These are phyloP conservation scores for Hansenula sp. DNA, from an alignment of 1,139 yeast genomes.

Conservation along the genomic window DNA sequence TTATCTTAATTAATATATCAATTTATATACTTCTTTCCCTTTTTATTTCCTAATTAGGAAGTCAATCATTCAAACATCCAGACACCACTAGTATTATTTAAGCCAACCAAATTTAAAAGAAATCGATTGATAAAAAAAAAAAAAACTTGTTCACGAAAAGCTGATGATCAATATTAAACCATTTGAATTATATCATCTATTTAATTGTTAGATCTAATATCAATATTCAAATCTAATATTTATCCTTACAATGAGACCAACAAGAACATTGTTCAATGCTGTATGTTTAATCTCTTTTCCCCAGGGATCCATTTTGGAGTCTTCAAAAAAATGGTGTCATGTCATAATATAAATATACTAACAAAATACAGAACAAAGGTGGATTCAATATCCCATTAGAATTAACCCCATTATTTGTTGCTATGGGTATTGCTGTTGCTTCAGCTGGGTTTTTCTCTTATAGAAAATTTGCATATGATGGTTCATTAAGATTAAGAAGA, in stretches of 20 bases:
- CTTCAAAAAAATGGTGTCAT: neutral
- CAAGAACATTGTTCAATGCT: slow-evolving; percentile 47
- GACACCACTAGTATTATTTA: neutral
- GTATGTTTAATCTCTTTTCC: slow-evolving; percentile 20
- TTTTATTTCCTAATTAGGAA: slow-evolving; percentile 11
- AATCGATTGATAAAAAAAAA: neutral
- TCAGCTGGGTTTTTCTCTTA: slow-evolving; percentile 68
- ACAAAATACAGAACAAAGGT: slow-evolving; percentile 25
- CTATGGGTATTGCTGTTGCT: slow-evolving; percentile 59
- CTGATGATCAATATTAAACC: neutral
- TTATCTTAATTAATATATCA: too few relatives aligned
- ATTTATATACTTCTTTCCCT: neutral
- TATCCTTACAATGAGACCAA: slow-evolving; percentile 44
- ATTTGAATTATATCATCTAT: neutral
- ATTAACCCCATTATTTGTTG: slow-evolving; percentile 66
- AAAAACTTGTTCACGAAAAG: neutral
- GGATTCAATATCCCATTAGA: slow-evolving; percentile 57
- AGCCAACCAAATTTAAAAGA: slow-evolving; percentile 8
- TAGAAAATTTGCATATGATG: slow-evolving; percentile 67
- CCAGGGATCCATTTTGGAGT: too few relatives aligned
- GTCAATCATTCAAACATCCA: slow-evolving; percentile 2
- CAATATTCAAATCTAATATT: neutral
- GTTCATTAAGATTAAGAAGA: slow-evolving; percentile 65
- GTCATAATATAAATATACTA: neutral
- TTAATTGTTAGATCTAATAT: too few relatives aligned